Conservation (phyloP, 2,329 filamentous ascomycete species). For the Ceratocystis lukuohia region DNA sequence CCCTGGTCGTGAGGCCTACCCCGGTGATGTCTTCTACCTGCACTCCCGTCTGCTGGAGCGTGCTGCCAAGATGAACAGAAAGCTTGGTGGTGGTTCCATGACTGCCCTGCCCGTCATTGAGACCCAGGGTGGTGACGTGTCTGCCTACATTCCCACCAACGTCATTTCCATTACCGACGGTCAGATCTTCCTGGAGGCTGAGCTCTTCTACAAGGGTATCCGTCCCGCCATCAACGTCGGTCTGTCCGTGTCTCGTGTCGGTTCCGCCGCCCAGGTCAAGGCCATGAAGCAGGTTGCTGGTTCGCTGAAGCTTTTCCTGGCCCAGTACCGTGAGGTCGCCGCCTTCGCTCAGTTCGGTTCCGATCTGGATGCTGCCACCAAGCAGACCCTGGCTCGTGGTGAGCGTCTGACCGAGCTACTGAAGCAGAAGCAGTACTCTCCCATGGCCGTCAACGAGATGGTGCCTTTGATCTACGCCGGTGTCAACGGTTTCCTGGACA, state of each 20-base stretch:
- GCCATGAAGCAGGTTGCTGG: slow-evolving; percentile 99
- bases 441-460: slow-evolving; percentile 99
- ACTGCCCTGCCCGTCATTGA: slow-evolving; percentile 97
- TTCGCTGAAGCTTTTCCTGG: slow-evolving; percentile 99
- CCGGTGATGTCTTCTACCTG: slow-evolving; percentile 98
- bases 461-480: slow-evolving; percentile 97
- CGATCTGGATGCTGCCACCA: slow-evolving; percentile 95
- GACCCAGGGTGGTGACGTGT: slow-evolving; percentile 99
- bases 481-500: slow-evolving; percentile 94
- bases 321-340: slow-evolving; percentile 99
- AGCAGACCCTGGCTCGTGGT: slow-evolving; percentile 96
- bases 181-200: slow-evolving; percentile 98
- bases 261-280: slow-evolving; percentile 98
- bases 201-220: slow-evolving; percentile 99
- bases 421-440: slow-evolving; percentile 99
- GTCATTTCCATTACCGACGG: slow-evolving; percentile 99
- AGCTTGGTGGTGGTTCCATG: slow-evolving; percentile 87
- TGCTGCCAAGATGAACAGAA: slow-evolving; percentile 97
- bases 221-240: slow-evolving; percentile 99
- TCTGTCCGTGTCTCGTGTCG: slow-evolving; percentile 99
- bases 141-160: slow-evolving; percentile 99
- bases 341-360: slow-evolving; percentile 99
- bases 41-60: slow-evolving; percentile 98
- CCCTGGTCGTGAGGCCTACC: slow-evolving; percentile 97
- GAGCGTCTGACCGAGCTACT: slow-evolving; percentile 97